phyloP scores from a whole-genome alignment of 805 yeast genomes.

The Jamesozyma gamospora region DNA sequence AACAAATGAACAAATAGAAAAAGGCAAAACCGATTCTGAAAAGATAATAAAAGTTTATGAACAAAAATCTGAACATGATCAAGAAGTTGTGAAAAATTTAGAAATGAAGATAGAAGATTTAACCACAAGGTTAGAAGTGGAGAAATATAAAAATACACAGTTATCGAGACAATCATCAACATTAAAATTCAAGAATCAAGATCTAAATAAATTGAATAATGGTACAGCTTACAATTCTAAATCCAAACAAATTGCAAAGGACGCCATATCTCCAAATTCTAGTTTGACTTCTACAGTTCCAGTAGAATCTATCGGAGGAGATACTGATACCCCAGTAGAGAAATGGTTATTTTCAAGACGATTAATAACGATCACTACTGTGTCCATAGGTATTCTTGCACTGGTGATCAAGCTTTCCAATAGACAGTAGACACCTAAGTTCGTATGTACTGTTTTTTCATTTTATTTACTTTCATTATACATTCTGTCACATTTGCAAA shows the following conservation, averaged over 20 bases:
- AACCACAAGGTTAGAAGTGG: slow-evolving; percentile 28
- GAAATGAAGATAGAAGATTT: slow-evolving; percentile 25
- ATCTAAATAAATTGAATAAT: too few relatives aligned
- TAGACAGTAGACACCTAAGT: not conserved
- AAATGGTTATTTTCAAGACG: not conserved
- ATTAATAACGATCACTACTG: slow-evolving; percentile 4
- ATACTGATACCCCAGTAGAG: too few relatives aligned
- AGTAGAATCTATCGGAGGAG: too few relatives aligned
- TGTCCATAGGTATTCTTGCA: slow-evolving; percentile 8
- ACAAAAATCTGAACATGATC: slow-evolving; percentile 7
- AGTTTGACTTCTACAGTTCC: too few relatives aligned
- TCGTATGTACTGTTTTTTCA: too few relatives aligned
- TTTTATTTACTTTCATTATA: too few relatives aligned
- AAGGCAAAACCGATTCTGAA: slow-evolving; percentile 11
- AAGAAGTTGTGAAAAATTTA: slow-evolving; percentile 13
- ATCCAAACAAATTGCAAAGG: too few relatives aligned
- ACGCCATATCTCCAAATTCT: too few relatives aligned
- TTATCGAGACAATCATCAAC: not conserved
- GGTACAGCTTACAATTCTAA: too few relatives aligned
- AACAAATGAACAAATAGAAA: slow-evolving; percentile 14
- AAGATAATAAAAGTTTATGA: slow-evolving; percentile 8
- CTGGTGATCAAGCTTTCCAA: not conserved
- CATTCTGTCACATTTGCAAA: too few relatives aligned
- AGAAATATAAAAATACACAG: slow-evolving; percentile 22
- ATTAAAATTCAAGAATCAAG: not conserved